These are phyloP conservation scores for Dipodascus albidus DNA, from an alignment of 805 yeast genomes.

Conservation along the genomic window DNA sequence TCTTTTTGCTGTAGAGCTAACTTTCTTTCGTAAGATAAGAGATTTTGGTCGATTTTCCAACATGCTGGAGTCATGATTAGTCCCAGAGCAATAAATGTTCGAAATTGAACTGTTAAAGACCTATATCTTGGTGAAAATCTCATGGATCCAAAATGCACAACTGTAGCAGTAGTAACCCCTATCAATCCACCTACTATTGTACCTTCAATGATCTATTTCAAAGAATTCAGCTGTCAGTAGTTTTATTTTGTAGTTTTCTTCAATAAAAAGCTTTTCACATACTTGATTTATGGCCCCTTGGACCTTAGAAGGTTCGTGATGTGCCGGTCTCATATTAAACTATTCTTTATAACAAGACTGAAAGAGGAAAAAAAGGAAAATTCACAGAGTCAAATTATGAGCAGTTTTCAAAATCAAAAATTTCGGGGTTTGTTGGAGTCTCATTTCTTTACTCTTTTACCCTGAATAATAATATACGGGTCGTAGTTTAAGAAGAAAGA, in stretches of 20 bases:
- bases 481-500: no score
- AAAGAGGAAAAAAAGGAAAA: no score
- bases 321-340: constrained; percentile 14
- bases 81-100: constrained; percentile 13
- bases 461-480: no score
- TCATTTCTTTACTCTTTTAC: no score
- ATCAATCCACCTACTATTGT: constrained; percentile 13
- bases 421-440: no score
- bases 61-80: constrained; percentile 10
- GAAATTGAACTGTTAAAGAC: constrained; percentile 13
- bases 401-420: no score
- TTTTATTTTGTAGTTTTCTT: no score
- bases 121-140: constrained; percentile 14
- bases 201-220: constrained; percentile 9
- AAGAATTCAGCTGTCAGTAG: neutral
- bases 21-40: constrained; percentile 13
- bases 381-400: no score
- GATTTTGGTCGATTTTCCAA: constrained; percentile 11
- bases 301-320: constrained; percentile 16
- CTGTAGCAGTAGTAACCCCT: constrained; percentile 13
- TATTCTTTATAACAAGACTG: neutral
- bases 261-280: no score
- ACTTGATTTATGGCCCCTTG: constrained; percentile 18
- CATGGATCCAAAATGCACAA: constrained; percentile 10
- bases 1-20: constrained; percentile 9